Evolutionary conservation across 129 eudicot species (phyloP).

Genomic region (Silybum marianum): DNA sequence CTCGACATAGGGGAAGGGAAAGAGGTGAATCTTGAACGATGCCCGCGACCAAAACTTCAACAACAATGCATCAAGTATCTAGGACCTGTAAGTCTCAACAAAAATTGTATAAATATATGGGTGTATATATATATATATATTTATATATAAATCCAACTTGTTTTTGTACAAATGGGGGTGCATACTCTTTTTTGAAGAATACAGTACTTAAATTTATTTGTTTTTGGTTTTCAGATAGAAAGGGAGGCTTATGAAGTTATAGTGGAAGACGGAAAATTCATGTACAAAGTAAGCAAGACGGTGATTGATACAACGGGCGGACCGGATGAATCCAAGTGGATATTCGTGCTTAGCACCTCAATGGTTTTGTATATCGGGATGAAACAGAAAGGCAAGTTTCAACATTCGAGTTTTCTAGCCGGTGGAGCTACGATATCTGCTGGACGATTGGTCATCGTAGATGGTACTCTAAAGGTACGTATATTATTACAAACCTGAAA

Average conservation of each 20-base stretch:
- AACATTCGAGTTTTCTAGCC: conserved; percentile 95
- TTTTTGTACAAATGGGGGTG: too few species aligned
- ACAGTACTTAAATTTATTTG: neutral
- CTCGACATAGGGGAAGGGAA: conserved; percentile 93
- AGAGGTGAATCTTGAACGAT: conserved; percentile 73
- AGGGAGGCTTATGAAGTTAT: conserved; percentile 77
- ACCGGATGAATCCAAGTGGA: conserved; percentile 69
- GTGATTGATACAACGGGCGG: conserved; percentile 65
- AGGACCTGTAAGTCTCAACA: conserved; percentile 67
- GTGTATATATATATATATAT: too few species aligned
- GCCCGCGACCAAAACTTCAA: conserved; percentile 73
- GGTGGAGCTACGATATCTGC: conserved; percentile 97
- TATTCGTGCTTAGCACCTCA: conserved; percentile 79
- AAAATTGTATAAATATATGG: neutral
- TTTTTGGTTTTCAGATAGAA: conserved; percentile 53
- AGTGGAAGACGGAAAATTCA: conserved; percentile 61
- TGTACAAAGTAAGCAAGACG: conserved; percentile 55
- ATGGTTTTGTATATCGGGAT: conserved; percentile 68
- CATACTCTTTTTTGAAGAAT: neutral
- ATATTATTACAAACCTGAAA: neutral
- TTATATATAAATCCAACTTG: neutral
- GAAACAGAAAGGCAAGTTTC: conserved; percentile 81
- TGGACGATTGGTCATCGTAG: conserved; percentile 69
- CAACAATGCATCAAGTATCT: conserved; percentile 94
- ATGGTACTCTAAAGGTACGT: conserved; percentile 63